Evolutionary conservation across 129 eudicot species (phyloP).

Genomic region (Centrapalus pauciflorus): DNA sequence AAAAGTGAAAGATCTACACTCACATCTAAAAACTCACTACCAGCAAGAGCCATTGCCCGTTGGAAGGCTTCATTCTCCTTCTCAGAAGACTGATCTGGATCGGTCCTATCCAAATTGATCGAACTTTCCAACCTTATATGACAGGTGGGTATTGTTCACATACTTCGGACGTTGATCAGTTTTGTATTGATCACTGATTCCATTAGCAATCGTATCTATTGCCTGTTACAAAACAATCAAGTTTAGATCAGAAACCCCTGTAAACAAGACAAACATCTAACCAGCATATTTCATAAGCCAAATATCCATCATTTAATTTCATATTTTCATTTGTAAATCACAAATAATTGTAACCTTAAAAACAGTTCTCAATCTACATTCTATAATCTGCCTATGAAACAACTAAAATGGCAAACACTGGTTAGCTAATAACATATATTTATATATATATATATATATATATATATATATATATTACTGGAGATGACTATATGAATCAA

Average conservation of each 20-base stretch:
- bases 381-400: no score
- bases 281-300: background rate
- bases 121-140: constrained; percentile 85
- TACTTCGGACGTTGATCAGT: constrained; percentile 85
- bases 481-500: background rate
- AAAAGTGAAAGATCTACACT: constrained; percentile 20
- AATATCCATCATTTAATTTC: background rate
- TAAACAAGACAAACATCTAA: background rate
- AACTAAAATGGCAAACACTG: background rate
- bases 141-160: constrained; percentile 78
- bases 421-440: background rate
- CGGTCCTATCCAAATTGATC: constrained; percentile 86
- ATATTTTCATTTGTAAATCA: background rate
- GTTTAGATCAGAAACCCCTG: background rate
- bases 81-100: constrained; percentile 84
- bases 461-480: no score
- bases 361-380: background rate
- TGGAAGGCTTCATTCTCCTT: constrained; percentile 85
- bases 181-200: constrained; percentile 84
- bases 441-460: no score
- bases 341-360: background rate
- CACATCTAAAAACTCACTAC: constrained; percentile 83
- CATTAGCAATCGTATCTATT: constrained; percentile 92
- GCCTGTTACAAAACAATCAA: constrained; percentile 47
- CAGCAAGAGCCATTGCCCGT: constrained; percentile 78